A percentile compares a stretch with the other conserved stretches of the same genome.
Conservation (phyloP, 1,284 basidiomycete species). For the Hemileia vastatrix region DNA sequence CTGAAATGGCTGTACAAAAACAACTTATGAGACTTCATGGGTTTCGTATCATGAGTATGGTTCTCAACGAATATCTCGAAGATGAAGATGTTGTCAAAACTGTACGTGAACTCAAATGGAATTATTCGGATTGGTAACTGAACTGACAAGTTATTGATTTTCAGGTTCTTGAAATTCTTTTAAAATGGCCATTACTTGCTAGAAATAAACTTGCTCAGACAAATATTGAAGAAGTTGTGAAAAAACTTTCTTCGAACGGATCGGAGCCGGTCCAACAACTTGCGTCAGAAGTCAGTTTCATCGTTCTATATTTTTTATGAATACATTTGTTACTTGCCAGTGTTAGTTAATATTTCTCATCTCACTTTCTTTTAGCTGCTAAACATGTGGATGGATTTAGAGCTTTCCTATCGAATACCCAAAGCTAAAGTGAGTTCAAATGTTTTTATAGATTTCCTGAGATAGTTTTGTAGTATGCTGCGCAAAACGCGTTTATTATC, state of each 20-base stretch:
- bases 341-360: background rate
- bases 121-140: constrained; percentile 24
- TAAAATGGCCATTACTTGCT: constrained; percentile 68
- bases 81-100: constrained; percentile 64
- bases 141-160: constrained; percentile 20
- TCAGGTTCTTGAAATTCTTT: constrained; percentile 67
- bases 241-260: constrained; percentile 48
- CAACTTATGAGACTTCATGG: constrained; percentile 88
- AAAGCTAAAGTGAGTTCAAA: constrained; percentile 52
- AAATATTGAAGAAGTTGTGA: constrained; percentile 61
- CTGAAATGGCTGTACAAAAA: constrained; percentile 66
- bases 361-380: constrained; percentile 51
- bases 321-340: constrained; percentile 1
- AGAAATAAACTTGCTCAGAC: constrained; percentile 91
- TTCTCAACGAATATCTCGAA: constrained; percentile 66
- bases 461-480: too few species aligned
- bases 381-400: constrained; percentile 63
- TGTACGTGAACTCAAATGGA: constrained; percentile 47
- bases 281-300: constrained; percentile 53
- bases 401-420: constrained; percentile 73
- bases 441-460: too few species aligned
- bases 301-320: background rate
- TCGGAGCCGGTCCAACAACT: constrained; percentile 55
- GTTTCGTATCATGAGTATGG: constrained; percentile 80
- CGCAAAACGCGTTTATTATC: too few species aligned